A percentile compares a stretch with the other conserved stretches of the same genome.
Conservation (phyloP, 441 rosid species). For the Corymbia calophylla region DNA sequence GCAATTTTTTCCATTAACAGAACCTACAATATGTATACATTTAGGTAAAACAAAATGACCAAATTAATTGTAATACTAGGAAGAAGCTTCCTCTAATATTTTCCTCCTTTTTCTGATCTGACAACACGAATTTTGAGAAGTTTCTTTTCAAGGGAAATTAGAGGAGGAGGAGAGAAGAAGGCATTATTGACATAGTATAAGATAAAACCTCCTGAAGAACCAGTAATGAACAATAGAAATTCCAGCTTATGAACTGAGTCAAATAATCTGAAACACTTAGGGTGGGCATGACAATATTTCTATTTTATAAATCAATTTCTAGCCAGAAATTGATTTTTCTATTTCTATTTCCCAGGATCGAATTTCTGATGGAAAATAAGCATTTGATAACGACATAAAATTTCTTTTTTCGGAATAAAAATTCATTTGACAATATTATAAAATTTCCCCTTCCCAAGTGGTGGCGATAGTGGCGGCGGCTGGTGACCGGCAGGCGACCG, state of each 20-base stretch:
- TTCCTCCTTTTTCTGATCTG: not conserved
- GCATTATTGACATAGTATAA: not conserved
- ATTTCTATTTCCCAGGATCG: no score
- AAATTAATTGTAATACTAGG: not conserved
- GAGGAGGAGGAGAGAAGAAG: not conserved
- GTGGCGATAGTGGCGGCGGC: no score
- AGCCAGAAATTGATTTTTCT: no score
- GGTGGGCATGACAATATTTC: no score
- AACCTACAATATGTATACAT: slow-evolving; percentile 27
- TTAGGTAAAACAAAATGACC: not conserved
- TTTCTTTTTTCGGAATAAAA: no score
- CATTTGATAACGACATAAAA: no score
- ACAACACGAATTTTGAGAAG: not conserved
- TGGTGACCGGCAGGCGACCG: no score
- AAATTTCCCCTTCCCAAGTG: no score
- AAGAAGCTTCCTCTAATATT: not conserved
- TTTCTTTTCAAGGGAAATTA: not conserved
- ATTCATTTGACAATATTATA: no score
- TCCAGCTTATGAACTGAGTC: not conserved
- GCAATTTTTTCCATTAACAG: slow-evolving; percentile 68
- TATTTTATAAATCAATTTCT: no score
- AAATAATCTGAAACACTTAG: not conserved
- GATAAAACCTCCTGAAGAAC: not conserved
- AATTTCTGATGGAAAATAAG: no score
- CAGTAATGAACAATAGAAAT: not conserved